Percentiles rank a stretch among this genome's conserved stretches.
phyloP scores from a whole-genome alignment of 73 alveolate species.

The Paramecium octaurelia region DNA sequence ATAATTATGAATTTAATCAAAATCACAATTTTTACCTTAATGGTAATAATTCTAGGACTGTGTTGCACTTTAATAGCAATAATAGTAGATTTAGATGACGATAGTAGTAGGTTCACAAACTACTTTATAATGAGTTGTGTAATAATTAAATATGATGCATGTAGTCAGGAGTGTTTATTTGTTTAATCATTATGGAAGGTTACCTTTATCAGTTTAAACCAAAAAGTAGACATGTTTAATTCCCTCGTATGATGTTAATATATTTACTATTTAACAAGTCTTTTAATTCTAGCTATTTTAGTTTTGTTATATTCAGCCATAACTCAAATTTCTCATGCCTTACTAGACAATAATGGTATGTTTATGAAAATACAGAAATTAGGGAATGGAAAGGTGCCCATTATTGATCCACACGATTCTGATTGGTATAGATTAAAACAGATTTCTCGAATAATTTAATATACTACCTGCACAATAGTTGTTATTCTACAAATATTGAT shows the following conservation, averaged over 20 bases:
- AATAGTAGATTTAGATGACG: neutral
- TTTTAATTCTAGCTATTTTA: neutral
- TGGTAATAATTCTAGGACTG: neutral
- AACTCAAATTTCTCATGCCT: slow-evolving; percentile 5
- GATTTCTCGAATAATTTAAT: neutral
- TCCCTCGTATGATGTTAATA: neutral
- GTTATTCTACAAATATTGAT: neutral
- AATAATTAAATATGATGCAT: neutral
- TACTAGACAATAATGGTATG: slow-evolving; percentile 1
- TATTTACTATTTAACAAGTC: neutral
- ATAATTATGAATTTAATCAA: neutral
- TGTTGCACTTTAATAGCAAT: neutral
- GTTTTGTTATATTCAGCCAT: slow-evolving; percentile 10
- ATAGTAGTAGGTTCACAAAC: neutral
- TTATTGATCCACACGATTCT: slow-evolving; percentile 12
- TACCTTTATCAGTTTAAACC: neutral
- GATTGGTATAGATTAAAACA: slow-evolving; percentile 12
- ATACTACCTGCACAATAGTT: neutral
- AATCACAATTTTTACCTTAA: neutral
- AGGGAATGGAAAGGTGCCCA: slow-evolving; percentile 27
- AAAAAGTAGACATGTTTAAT: neutral
- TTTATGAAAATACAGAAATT: neutral
- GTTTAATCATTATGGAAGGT: neutral
- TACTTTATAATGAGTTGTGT: neutral
- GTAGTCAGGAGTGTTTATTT: neutral